These are phyloP conservation scores for Fusarium albidum DNA, from an alignment of 2,329 filamentous ascomycete genomes.

Conservation along the genomic window DNA sequence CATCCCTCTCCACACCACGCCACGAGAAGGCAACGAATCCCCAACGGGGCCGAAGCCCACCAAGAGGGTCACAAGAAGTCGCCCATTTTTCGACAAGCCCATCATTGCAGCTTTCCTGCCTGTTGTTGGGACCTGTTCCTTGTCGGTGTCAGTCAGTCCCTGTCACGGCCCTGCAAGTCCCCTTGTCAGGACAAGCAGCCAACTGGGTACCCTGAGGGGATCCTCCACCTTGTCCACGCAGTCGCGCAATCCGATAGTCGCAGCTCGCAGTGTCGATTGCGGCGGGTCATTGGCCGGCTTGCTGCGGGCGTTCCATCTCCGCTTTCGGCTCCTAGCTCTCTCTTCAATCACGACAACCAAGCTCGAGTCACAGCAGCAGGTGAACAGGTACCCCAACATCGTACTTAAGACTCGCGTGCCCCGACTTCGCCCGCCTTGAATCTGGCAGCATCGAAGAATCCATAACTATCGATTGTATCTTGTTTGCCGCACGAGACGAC, in stretches of 20 bases:
- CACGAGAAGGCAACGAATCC: conserved; percentile 23
- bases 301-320: conserved; percentile 36
- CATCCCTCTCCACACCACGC: conserved; percentile 30
- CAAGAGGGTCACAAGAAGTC: conserved; percentile 28
- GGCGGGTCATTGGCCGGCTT: conserved; percentile 32
- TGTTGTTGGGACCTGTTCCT: conserved; percentile 18
- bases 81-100: conserved; percentile 28
- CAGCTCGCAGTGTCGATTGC: conserved; percentile 36
- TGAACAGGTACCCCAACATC: conserved; percentile 33
- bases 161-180: conserved; percentile 19
- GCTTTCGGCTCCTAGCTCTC: conserved; percentile 41
- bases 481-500: not conserved
- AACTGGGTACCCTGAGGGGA: conserved; percentile 33
- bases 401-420: conserved; percentile 38
- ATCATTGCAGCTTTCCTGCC: conserved; percentile 23
- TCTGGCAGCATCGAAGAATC: conserved; percentile 7
- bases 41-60: conserved; percentile 21
- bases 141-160: conserved; percentile 27
- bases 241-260: conserved; percentile 37
- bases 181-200: conserved; percentile 24
- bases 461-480: not conserved
- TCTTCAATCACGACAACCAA: conserved; percentile 36
- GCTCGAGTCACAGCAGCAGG: conserved; percentile 34
- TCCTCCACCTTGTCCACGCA: conserved; percentile 25
- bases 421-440: conserved; percentile 33